Evolutionary conservation across 805 yeast species (phyloP), one percentile per base, ranked within the genome.

Genomic region (Starmera pachycereana): DNA sequence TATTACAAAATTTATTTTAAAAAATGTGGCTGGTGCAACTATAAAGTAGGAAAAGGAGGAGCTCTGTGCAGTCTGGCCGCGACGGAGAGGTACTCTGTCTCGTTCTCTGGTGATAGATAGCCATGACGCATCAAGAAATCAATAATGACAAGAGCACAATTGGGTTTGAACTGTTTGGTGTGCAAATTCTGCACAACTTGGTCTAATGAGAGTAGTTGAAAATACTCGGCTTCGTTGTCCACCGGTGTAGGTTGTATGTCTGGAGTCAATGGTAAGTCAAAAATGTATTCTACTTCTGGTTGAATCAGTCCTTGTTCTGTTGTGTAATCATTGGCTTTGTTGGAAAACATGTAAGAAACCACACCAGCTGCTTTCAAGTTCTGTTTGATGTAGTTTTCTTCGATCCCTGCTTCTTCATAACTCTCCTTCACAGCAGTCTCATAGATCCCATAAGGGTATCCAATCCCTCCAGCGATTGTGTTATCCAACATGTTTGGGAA

Each of bases 391-490:
- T 75, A 72, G 1, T 63, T 68, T 37, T 66, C 63, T 0, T 53
- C 46, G n/a, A 90, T 59, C 0, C 95, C 95, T 0, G 96, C 97
- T 53, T 92, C 98, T 52, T 92, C 98, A 44, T 66, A 68, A 51
- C 95, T 77, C 57, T 92, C 98, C 55, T 92, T 92, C 14, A 84
- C 48, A 4, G 80, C 76, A 0, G 97, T 90, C 36, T 86, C 95
- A 53, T 66, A 62, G 3, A 78, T 63, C 0, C 88, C 86, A 47
- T 74, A 66, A 0, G 95, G 96, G 56, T 80, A 69, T 0, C 95
- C 96, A 4, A 92, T 53, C 0, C 98, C 98, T 1, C 98, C 98
- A 0, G 96, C 98, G 7, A 92, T 84, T 1, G 95, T 87, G 57
- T 89, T 90, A 57, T 92, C 98, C 32, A 89, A 69, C 83, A 76